Percentiles rank a stretch among this genome's conserved stretches.
These are phyloP conservation scores for Globisporangium middletonii DNA, from an alignment of 352 stramenopile genomes.

Conservation along the genomic window DNA sequence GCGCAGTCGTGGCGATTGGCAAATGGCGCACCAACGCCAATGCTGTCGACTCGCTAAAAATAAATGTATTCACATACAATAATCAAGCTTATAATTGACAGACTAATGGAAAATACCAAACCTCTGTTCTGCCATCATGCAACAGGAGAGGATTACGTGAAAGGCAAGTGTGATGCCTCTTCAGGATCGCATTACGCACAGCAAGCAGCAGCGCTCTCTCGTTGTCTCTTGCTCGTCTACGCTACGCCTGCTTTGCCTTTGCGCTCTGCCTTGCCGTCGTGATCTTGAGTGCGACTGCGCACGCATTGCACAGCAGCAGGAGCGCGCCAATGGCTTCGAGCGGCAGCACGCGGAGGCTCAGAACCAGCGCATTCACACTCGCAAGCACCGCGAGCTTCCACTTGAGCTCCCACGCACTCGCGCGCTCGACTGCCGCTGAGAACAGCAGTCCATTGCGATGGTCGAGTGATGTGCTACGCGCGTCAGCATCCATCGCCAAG, in stretches of 20 bases:
- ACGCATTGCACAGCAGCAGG: slow-evolving; percentile 7
- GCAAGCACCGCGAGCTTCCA: slow-evolving; percentile 8
- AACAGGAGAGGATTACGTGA: too few species aligned
- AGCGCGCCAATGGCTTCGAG: not conserved
- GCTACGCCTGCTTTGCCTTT: slow-evolving; percentile 8
- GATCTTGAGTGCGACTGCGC: not conserved
- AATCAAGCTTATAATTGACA: too few species aligned
- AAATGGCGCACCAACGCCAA: too few species aligned
- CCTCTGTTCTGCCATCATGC: too few species aligned
- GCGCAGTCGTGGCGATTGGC: too few species aligned
- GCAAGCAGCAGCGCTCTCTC: not conserved
- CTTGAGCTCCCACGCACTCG: slow-evolving; percentile 4
- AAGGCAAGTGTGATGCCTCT: too few species aligned
- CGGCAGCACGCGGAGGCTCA: slow-evolving; percentile 4
- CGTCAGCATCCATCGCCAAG: too few species aligned
- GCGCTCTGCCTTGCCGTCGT: not conserved
- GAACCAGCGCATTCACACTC: slow-evolving; percentile 2
- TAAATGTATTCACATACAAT: too few species aligned
- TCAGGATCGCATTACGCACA: too few species aligned
- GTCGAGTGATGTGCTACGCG: too few species aligned
- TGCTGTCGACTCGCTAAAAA: too few species aligned
- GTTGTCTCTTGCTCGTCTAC: not conserved
- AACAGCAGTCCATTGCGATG: slow-evolving; percentile 19
- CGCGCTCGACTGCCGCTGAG: not conserved
- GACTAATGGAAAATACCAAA: too few species aligned